Conservation (phyloP, 331 rosid genomes). For the Erythrophleum ivorense region DNA sequence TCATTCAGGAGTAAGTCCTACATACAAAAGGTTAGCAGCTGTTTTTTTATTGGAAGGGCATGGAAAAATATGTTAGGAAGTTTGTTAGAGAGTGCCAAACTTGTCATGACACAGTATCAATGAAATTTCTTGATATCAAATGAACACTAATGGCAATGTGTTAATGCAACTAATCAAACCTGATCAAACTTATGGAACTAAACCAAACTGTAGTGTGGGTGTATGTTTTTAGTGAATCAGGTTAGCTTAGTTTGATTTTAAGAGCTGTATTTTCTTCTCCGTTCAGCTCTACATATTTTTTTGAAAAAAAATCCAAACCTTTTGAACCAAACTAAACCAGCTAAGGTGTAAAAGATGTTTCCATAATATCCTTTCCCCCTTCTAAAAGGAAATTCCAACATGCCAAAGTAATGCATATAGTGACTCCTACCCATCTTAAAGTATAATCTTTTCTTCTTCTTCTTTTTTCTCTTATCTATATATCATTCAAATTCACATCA, state of each 20-base stretch:
- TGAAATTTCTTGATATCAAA: neutral
- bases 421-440: no score
- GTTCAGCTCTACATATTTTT: neutral
- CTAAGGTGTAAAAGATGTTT: neutral
- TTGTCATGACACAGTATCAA: neutral
- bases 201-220: neutral
- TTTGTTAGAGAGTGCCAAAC: no score
- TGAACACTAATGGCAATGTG: neutral
- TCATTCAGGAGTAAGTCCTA: no score
- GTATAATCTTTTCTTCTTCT: no score
- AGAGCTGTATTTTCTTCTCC: neutral
- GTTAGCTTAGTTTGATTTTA: neutral
- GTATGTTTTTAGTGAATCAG: neutral
- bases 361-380: neutral
- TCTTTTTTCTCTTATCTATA: no score
- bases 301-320: neutral
- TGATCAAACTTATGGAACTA: neutral
- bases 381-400: no score
- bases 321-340: neutral
- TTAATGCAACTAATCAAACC: neutral
- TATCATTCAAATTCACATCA: no score
- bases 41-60: no score
- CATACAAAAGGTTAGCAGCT: no score
- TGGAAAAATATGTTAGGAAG: no score
- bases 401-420: no score